phyloP scores from a whole-genome alignment of 306 rosid species.

The Ziziphus jujuba region DNA sequence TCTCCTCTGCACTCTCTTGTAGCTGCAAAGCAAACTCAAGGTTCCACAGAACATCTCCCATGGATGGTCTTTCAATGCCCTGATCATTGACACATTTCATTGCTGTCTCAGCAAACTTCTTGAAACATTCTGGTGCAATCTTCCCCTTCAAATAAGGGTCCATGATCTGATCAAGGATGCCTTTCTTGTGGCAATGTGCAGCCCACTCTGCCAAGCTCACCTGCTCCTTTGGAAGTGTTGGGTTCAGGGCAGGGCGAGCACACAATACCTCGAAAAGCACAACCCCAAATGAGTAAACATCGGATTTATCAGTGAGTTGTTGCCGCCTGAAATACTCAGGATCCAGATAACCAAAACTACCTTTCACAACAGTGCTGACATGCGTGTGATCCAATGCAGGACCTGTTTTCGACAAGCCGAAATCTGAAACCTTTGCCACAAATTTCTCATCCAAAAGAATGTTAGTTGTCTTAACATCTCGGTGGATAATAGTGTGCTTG shows the following conservation, averaged over 20 bases:
- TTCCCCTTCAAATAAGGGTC: constrained; percentile 92
- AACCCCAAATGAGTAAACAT: constrained; percentile 97
- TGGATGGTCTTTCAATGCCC: constrained; percentile 95
- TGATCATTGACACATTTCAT: constrained; percentile 97
- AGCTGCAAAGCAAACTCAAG: constrained; percentile 98
- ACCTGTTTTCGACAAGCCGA: constrained; percentile 96
- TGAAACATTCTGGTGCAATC: constrained; percentile 89
- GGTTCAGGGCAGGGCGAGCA: constrained; percentile 97
- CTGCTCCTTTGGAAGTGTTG: constrained; percentile 88
- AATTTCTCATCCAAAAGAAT: constrained; percentile 94
- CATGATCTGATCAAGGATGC: constrained; percentile 72
- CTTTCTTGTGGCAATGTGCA: constrained; percentile 86
- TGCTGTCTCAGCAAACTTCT: constrained; percentile 93
- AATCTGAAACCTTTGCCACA: constrained; percentile 99
- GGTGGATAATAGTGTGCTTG: constrained; percentile 93
- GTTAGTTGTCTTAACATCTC: constrained; percentile 97
- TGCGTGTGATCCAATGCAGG: constrained; percentile 97
- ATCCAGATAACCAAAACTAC: constrained; percentile 98
- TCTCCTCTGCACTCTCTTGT: constrained; percentile 96
- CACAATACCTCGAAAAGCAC: constrained; percentile 91
- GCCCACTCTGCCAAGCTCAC: constrained; percentile 99
- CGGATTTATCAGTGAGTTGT: constrained; percentile 95
- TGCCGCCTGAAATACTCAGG: constrained; percentile 99
- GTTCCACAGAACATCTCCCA: constrained; percentile 99
- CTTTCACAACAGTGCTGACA: constrained; percentile 97